Percentiles rank a stretch among this genome's conserved stretches.
Conservation (phyloP, 768 basidiomycete species). For the Auricularia heimuer region DNA sequence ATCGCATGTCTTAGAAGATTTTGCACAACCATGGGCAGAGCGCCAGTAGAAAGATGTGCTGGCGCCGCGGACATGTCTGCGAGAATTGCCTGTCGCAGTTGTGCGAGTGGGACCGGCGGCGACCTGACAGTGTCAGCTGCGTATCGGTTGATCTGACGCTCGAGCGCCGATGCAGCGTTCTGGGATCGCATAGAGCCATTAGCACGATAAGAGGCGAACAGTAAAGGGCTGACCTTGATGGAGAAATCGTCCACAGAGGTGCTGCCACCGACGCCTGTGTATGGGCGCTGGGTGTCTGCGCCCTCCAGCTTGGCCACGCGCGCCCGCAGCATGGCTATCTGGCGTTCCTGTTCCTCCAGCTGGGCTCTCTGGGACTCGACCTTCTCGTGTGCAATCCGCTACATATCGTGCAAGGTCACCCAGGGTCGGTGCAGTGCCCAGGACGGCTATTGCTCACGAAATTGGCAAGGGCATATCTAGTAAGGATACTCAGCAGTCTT, state of each 20-base stretch:
- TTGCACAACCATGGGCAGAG: constrained; percentile 61
- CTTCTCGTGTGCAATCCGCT: constrained; percentile 84
- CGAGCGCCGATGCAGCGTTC: constrained; percentile 76
- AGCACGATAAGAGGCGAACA: no score
- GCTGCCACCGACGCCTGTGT: constrained; percentile 26
- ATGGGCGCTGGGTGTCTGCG: constrained; percentile 31
- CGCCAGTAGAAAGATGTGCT: constrained; percentile 22
- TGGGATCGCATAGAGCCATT: constrained; percentile 28
- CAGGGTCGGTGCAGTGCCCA: neutral
- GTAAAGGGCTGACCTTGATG: constrained; percentile 42
- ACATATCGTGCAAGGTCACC: constrained; percentile 1
- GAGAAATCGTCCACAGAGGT: constrained; percentile 80
- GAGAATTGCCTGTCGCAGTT: constrained; percentile 49
- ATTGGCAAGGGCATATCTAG: constrained; percentile 62
- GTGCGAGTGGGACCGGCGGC: constrained; percentile 43
- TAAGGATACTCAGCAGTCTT: neutral
- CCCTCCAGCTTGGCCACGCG: constrained; percentile 73
- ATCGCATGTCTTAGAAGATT: constrained; percentile 73
- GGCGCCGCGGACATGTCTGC: constrained; percentile 39
- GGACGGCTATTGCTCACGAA: constrained; percentile 41
- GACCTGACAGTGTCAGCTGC: constrained; percentile 61
- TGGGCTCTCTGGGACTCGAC: constrained; percentile 74
- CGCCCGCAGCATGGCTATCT: constrained; percentile 61
- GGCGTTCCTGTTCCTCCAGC: constrained; percentile 74
- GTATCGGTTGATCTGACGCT: constrained; percentile 80